Base-by-base conservation (phyloP, 768 basidiomycete genomes). In the Podaxis sp. region DNA sequence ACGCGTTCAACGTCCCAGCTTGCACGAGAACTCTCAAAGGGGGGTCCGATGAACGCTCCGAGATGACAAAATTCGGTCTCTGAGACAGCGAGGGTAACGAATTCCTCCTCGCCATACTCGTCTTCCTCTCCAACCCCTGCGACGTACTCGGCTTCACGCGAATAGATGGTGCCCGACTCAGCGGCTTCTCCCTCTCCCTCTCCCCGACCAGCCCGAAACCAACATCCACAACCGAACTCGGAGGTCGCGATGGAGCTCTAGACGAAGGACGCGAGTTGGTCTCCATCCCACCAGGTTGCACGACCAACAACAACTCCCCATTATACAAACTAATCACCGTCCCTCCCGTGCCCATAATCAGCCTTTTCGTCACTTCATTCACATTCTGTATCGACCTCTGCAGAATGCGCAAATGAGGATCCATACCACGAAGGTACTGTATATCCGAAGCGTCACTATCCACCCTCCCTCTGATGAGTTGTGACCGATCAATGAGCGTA, bases 1-100 rank as follows among this genome's bases (percentile, higher is more conserved):
- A 77, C 27, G 83, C 79, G 63, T 89, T 88, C 15, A 94, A 75
- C 0, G 91, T 90, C 8, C 91, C 93, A 2, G 91, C 90, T 66
- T 89, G 84, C 4, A 94, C 88, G 12, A 90, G 74, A 0, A 92
- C 91, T 12, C 91, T 85, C 38, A 94, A 76, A 0, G 91, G 87
- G 2, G 85, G 83, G 61, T 91, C 90, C 1, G 85, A 83, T 0
- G 87, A 85, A 0, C 82, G 79, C 69, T 92, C 91, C 1, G 85
- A 75, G 8, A 83, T 73, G 4, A 87, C 76, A 37, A 87, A 79
- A 56, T 81, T 86, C 5, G 83, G 76, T 13, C 85, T 80, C 24
- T 84, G 79, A 0, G 90, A 87, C 9, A 93, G 79, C 0, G 89
- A 84, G n/a, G 92, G 92, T 7, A 94, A 74, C 1, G 92, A 94